Conservation (phyloP, 1,139 yeast genomes). For the Yamadazyma spencermartinsiae region DNA sequence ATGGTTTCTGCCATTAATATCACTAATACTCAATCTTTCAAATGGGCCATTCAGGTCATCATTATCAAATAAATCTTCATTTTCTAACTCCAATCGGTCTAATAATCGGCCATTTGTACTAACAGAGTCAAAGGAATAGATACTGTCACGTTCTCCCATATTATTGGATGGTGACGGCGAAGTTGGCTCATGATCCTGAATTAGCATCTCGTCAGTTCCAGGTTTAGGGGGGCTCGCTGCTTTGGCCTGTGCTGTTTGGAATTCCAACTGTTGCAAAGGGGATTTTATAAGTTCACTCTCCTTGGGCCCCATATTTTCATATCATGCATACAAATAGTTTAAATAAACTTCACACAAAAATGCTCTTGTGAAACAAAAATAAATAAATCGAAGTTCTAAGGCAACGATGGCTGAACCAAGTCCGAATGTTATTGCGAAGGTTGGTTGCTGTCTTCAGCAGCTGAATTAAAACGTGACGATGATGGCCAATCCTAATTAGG, state of each 20-base stretch:
- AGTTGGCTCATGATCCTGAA: background rate
- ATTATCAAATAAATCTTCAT: slow-evolving; percentile 23
- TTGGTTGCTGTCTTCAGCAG: too few species aligned
- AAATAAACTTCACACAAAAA: background rate
- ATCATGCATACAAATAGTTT: too few species aligned
- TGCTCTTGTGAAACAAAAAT: background rate
- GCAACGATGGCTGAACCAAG: too few species aligned
- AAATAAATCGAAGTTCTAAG: too few species aligned
- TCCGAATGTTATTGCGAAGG: too few species aligned
- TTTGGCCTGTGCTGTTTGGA: slow-evolving; percentile 15
- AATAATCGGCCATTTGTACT: slow-evolving; percentile 44
- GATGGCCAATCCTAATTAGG: too few species aligned
- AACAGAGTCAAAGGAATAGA: slow-evolving; percentile 48
- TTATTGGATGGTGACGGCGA: slow-evolving; percentile 5
- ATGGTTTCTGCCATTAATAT: slow-evolving; percentile 3
- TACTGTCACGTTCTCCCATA: slow-evolving; percentile 28
- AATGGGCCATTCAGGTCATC: slow-evolving; percentile 10
- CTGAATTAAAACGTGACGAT: too few species aligned
- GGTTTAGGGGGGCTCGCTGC: too few species aligned
- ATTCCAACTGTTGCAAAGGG: slow-evolving; percentile 24
- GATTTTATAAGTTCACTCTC: slow-evolving; percentile 16
- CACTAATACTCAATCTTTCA: slow-evolving; percentile 13
- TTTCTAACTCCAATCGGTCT: slow-evolving; percentile 40
- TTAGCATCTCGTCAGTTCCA: background rate
- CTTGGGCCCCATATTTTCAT: slow-evolving; percentile 1